phyloP scores from a whole-genome alignment of 2,329 filamentous ascomycete species.

The Botrytis hyacinthi region DNA sequence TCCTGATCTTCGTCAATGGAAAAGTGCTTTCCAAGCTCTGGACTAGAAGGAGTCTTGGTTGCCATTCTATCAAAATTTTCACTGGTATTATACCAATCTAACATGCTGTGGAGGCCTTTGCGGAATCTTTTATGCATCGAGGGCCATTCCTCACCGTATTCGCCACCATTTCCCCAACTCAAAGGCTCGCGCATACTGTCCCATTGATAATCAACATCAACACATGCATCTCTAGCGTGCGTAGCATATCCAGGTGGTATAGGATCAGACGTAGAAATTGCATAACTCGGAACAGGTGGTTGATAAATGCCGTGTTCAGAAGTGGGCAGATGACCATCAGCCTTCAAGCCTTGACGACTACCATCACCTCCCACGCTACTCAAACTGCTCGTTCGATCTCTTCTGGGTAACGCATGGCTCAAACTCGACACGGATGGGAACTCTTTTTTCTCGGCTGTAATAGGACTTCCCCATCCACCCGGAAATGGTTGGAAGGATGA shows the following conservation, averaged over 20 bases:
- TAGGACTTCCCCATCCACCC: conserved; percentile 40
- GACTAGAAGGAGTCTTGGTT: conserved; percentile 45
- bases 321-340: conserved; percentile 19
- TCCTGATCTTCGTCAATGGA: conserved; percentile 45
- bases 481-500: conserved; percentile 41
- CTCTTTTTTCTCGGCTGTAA: conserved; percentile 30
- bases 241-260: conserved; percentile 88
- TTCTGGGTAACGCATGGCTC: conserved; percentile 32
- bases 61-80: conserved; percentile 53
- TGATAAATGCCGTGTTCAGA: conserved; percentile 55
- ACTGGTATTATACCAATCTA: conserved; percentile 75
- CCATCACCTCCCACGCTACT: conserved; percentile 36
- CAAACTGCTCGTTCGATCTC: conserved; percentile 39
- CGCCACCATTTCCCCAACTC: conserved; percentile 83
- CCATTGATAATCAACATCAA: conserved; percentile 91
- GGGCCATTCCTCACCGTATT: conserved; percentile 92
- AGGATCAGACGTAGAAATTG: conserved; percentile 72
- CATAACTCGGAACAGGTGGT: conserved; percentile 77
- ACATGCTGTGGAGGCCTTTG: conserved; percentile 71
- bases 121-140: conserved; percentile 91
- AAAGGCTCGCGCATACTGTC: conserved; percentile 80
- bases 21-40: conserved; percentile 34
- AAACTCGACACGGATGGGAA: conserved; percentile 33
- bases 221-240: conserved; percentile 84
- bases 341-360: conserved; percentile 28